phyloP scores from a whole-genome alignment of 305 asterid species.

The Fraxinus nigra region DNA sequence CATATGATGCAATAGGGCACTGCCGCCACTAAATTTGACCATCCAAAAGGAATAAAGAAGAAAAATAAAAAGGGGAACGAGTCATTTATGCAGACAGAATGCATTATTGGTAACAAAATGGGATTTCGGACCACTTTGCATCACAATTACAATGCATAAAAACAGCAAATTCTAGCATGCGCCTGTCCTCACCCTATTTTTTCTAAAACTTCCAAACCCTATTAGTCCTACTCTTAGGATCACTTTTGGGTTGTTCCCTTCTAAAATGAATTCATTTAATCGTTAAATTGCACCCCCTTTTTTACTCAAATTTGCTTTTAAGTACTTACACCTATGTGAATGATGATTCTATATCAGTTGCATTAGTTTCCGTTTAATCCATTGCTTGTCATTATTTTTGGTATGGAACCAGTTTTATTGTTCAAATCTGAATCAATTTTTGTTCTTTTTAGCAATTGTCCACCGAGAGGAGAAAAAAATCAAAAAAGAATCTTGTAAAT shows the following conservation, averaged over 20 bases:
- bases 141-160: constrained; percentile 31
- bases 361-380: neutral
- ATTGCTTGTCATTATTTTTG: neutral
- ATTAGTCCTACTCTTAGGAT: constrained; percentile 27
- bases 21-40: no score
- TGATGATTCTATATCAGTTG: neutral
- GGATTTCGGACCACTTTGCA: constrained; percentile 45
- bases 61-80: neutral
- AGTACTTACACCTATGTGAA: neutral
- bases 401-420: neutral
- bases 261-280: constrained; percentile 3
- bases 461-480: neutral
- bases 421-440: neutral
- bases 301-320: neutral
- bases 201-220: constrained; percentile 43
- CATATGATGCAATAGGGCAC: neutral
- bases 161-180: constrained; percentile 46
- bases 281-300: neutral
- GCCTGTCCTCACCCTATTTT: constrained; percentile 36
- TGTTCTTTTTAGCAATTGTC: neutral
- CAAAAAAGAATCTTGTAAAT: neutral
- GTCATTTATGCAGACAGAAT: neutral
- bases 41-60: no score
- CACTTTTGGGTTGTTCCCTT: constrained; percentile 25
- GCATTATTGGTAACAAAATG: constrained; percentile 24